A percentile compares a stretch with the other conserved stretches of the same genome.
Evolutionary conservation across 768 basidiomycete genomes (phyloP).

Genomic region (Hydnomerulius pinastri): DNA sequence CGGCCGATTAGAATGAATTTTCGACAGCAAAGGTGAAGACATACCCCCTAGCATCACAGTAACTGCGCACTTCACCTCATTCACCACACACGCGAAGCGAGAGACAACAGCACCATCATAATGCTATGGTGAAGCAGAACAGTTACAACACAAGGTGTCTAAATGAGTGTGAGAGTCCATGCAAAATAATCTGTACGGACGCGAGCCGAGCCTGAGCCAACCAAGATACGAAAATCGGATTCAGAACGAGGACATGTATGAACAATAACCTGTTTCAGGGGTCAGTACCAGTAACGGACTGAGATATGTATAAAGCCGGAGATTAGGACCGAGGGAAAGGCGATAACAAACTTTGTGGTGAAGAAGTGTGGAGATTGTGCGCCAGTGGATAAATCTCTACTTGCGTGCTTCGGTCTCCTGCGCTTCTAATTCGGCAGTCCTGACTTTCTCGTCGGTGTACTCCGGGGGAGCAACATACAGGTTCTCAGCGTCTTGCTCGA

Average conservation of each 20-base stretch:
- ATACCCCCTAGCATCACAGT: no score
- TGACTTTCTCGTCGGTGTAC: conserved; percentile 60
- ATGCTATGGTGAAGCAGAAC: conserved; percentile 3
- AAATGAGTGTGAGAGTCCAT: conserved; percentile 24
- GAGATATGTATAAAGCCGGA: background rate
- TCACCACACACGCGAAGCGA: no score
- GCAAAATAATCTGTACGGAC: conserved; percentile 2
- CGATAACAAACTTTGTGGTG: background rate
- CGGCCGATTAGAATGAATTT: no score
- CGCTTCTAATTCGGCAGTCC: conserved; percentile 13
- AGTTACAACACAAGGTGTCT: conserved; percentile 18
- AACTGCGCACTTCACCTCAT: no score
- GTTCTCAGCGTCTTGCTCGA: conserved; percentile 50
- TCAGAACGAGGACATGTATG: conserved; percentile 1
- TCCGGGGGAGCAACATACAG: conserved; percentile 54
- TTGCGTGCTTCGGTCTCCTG: conserved; percentile 15
- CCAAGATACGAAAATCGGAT: conserved; percentile 1
- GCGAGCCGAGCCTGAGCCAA: conserved; percentile 4
- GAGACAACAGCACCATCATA: background rate
- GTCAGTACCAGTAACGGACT: background rate
- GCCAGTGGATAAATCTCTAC: conserved; percentile 7
- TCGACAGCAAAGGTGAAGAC: no score
- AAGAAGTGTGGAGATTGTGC: background rate
- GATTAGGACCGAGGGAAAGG: no score
- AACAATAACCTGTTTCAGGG: conserved; percentile 6